phyloP scores from a whole-genome alignment of 371 early-diverging fungal genomes.

The Basidiobolus meristosporus region DNA sequence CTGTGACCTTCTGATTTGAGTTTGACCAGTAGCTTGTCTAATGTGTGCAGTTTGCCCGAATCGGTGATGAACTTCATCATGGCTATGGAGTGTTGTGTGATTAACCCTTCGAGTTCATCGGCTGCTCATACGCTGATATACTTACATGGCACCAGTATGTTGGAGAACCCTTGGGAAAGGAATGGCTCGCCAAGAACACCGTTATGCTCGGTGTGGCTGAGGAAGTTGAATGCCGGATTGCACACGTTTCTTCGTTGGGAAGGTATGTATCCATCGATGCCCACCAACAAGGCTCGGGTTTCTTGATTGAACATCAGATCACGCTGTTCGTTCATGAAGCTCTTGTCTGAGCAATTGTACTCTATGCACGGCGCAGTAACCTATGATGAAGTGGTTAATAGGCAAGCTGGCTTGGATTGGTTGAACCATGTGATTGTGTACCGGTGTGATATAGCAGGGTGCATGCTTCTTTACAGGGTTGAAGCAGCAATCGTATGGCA shows the following conservation, averaged over 20 bases:
- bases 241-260: constrained; percentile 1
- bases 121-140: neutral
- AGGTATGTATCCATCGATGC: constrained; percentile 12
- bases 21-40: constrained; percentile 74
- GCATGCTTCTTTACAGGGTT: no score
- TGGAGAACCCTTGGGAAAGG: constrained; percentile 8
- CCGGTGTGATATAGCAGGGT: constrained; percentile 3
- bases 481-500: no score
- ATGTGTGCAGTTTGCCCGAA: constrained; percentile 83
- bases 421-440: neutral
- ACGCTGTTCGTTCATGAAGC: constrained; percentile 32
- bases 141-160: constrained; percentile 16
- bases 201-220: constrained; percentile 6
- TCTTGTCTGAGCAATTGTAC: constrained; percentile 34
- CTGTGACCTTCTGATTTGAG: constrained; percentile 87
- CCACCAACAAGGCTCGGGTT: constrained; percentile 23
- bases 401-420: neutral
- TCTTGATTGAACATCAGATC: constrained; percentile 22
- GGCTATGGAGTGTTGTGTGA: constrained; percentile 21
- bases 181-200: constrained; percentile 10
- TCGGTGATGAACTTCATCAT: constrained; percentile 72
- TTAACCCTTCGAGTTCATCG: constrained; percentile 4
- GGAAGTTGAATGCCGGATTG: neutral
- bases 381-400: constrained; percentile 4
- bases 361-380: constrained; percentile 48